Evolutionary conservation across 306 rosid genomes (phyloP), one percentile per base, ranked within the genome.

Genomic region (Prunus kanzakura): DNA sequence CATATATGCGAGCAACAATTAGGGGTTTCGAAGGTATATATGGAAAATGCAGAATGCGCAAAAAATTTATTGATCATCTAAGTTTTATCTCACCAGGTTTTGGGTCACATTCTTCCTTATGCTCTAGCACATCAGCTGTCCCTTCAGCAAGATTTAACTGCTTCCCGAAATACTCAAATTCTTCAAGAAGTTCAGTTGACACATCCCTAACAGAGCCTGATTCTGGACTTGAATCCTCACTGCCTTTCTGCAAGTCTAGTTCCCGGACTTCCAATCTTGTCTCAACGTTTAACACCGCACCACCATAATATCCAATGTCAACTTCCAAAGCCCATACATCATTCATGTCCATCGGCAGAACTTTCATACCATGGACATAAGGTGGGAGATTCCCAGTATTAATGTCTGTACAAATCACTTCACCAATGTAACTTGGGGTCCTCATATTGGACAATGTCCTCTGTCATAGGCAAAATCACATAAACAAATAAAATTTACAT

Each of bases 241-340:
- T 71, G 73, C 63, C 89, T 80, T 68, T 81, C n/a, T 80, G 58
- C 16, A 74, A 84, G 78, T 94, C 92, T 79, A 82, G 72, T 84
- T 95, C 97, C 66, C 88, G 51, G 77, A 89, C 98, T 84, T 92
- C 97, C 70, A 95, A 84, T 88, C 98, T 89, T 74, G 97, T 90
- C 82, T 89, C 97, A 76, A 95, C 84, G 78, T 88, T 88, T 69
- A 95, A 80, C 54, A 87, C 49, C n/a, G 87, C 87, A 70, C 97
- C 85, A 52, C 98, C 98, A 65, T 94, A 78, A 76, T 95, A 95
- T 84, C 88, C 98, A 63, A 95, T 76, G 84, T 95, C 98, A 84
- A 90, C 86, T 79, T 95, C 98, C 35, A 92, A 80, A 43, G 95
- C 91, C 80, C 97, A 95, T 71, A 87, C 91, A 79, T 92, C 97